Conservation (phyloP, 352 stramenopile species). For the Detonula confervacea region DNA sequence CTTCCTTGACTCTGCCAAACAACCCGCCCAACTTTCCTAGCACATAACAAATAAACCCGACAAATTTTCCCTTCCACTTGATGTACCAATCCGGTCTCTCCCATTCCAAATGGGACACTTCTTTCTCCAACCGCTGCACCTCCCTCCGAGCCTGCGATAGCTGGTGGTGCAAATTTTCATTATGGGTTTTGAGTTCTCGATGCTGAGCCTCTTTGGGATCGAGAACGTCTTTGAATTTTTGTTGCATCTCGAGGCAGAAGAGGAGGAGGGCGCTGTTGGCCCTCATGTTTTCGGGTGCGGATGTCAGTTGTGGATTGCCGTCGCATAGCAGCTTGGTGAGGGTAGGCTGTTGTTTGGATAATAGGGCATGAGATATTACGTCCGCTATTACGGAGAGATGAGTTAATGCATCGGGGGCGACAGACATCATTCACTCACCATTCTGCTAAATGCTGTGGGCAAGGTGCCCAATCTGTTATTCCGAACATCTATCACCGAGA, state of each 20-base stretch:
- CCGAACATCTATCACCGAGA: conserved; percentile 38
- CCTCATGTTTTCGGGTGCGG: conserved; percentile 42
- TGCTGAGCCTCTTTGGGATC: conserved; percentile 22
- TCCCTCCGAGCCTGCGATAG: conserved; percentile 5
- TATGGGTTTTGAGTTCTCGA: conserved; percentile 11
- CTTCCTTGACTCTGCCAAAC: conserved; percentile 7
- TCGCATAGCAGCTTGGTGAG: conserved; percentile 35
- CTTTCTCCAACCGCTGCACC: conserved; percentile 29
- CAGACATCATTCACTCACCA: conserved; percentile 34
- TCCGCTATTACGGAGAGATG: too few species aligned
- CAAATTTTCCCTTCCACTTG: conserved; percentile 33
- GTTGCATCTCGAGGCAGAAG: conserved; percentile 46
- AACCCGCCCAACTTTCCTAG: conserved; percentile 22
- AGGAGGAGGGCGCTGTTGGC: conserved; percentile 38
- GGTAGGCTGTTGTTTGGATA: conserved; percentile 25
- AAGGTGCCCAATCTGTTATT: conserved; percentile 33
- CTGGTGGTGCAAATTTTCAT: conserved; percentile 14
- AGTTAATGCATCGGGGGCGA: too few species aligned
- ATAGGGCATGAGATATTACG: conserved; percentile 5
- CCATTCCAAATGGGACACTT: conserved; percentile 27
- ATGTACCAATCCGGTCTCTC: conserved; percentile 49
- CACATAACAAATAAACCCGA: conserved; percentile 11
- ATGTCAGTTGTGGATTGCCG: conserved; percentile 28
- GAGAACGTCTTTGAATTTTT: conserved; percentile 43
- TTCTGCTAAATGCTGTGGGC: conserved; percentile 34